Evolutionary conservation across 257 asterid genomes (phyloP).

Genomic region (Solanum chiquidenum): DNA sequence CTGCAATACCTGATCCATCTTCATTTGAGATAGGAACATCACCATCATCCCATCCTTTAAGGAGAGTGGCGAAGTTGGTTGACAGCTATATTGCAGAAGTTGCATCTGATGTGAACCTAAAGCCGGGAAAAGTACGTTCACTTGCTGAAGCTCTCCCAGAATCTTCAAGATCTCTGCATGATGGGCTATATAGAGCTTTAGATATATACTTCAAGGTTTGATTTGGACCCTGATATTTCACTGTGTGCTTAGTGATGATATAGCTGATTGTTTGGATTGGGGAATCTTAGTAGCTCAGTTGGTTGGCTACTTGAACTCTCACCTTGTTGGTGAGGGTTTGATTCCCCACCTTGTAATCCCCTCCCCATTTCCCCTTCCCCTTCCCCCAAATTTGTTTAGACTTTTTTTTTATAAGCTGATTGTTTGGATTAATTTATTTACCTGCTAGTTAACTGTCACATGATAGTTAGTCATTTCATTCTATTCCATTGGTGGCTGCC

Average conservation of each 20-base stretch:
- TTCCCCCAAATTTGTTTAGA: neutral
- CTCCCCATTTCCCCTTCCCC: neutral
- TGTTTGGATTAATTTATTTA: neutral
- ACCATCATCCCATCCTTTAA: slow-evolving; percentile 50
- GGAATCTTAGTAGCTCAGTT: neutral
- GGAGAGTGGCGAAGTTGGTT: slow-evolving; percentile 69
- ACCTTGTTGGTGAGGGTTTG: neutral
- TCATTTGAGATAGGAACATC: slow-evolving; percentile 42
- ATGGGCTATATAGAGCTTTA: slow-evolving; percentile 85
- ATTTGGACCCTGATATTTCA: neutral
- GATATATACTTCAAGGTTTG: slow-evolving; percentile 84
- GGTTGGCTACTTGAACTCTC: neutral
- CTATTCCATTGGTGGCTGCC: neutral
- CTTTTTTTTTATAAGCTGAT: neutral
- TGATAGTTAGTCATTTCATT: neutral
- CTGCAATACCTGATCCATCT: slow-evolving; percentile 32
- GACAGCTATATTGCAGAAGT: slow-evolving; percentile 83
- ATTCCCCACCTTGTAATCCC: neutral
- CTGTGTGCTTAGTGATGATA: neutral
- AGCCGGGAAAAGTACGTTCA: slow-evolving; percentile 56
- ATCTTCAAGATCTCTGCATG: slow-evolving; percentile 80
- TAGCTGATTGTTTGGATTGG: neutral
- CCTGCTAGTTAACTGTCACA: neutral
- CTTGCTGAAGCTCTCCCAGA: slow-evolving; percentile 85
- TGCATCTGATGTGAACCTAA: slow-evolving; percentile 90